These are phyloP conservation scores for Populus ilicifolia DNA, from an alignment of 345 rosid species.

Conservation along the genomic window DNA sequence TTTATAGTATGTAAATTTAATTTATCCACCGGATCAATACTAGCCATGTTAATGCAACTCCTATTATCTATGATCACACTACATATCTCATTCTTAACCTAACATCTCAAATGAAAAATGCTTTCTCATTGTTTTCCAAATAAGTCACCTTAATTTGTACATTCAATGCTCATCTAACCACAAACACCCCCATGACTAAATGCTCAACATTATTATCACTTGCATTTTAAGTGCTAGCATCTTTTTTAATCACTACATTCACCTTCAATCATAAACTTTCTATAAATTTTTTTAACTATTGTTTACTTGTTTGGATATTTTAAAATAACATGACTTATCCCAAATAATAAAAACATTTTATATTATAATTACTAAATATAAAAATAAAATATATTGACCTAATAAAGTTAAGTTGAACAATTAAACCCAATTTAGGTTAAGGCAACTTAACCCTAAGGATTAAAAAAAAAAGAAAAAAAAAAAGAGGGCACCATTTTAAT, in stretches of 20 bases:
- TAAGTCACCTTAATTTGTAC: not conserved
- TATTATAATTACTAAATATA: no score
- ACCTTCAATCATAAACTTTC: no score
- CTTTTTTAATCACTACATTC: not conserved
- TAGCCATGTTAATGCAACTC: not conserved
- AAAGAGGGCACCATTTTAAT: no score
- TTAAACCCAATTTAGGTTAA: no score
- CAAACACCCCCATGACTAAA: rapidly evolving
- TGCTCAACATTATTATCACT: not conserved
- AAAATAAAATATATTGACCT: no score
- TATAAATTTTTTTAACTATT: no score
- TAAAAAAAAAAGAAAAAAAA: no score
- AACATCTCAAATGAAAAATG: not conserved
- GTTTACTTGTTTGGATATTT: no score
- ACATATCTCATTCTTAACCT: not conserved
- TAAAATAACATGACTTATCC: no score
- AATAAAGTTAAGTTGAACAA: no score
- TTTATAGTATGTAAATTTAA: not conserved
- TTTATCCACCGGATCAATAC: not conserved
- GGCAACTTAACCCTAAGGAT: no score
- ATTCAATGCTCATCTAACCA: not conserved
- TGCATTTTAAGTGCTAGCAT: not conserved
- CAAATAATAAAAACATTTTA: no score
- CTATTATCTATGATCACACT: not conserved
- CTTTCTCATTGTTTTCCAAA: not conserved